Conservation (phyloP, 176 grass and related monocot species). For the Musa troglodytarum region DNA sequence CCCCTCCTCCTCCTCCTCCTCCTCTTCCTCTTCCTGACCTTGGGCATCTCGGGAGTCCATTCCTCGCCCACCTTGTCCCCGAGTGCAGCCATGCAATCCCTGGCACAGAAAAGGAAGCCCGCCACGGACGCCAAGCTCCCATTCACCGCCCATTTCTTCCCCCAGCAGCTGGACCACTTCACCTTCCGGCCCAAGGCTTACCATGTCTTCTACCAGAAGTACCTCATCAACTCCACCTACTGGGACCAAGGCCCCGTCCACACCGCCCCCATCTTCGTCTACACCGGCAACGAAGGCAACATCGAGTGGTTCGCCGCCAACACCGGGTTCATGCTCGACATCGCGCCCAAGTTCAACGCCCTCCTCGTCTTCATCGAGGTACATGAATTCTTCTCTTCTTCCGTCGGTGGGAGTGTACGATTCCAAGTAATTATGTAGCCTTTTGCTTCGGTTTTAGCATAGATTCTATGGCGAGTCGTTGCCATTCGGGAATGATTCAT, state of each 20-base stretch:
- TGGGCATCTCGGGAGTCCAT: not conserved
- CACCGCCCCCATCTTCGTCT: constrained; percentile 66
- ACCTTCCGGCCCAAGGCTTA: constrained; percentile 76
- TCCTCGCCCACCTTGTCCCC: not conserved
- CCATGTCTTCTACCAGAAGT: constrained; percentile 61
- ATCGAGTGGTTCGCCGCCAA: constrained; percentile 80
- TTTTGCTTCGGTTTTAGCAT: constrained; percentile 38
- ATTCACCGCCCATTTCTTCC: constrained; percentile 72
- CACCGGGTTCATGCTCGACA: constrained; percentile 89
- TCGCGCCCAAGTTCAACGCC: constrained; percentile 62
- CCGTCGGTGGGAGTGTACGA: too few relatives aligned
- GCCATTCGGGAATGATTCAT: constrained; percentile 82
- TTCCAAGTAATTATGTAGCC: not conserved
- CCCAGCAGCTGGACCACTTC: constrained; percentile 95
- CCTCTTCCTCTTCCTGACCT: not conserved
- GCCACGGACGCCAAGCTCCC: not conserved
- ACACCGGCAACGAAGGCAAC: constrained; percentile 83
- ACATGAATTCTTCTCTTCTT: not conserved
- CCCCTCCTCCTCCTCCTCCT: not conserved
- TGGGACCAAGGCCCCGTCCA: constrained; percentile 32
- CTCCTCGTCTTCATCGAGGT: constrained; percentile 97
- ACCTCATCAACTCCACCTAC: constrained; percentile 74
- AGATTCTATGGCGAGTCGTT: constrained; percentile 88
- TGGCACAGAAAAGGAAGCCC: not conserved
- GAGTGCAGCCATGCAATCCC: not conserved